Percentiles rank a stretch among this genome's conserved stretches.
phyloP scores from a whole-genome alignment of 140 eudicot species.

The Ambrosia hybrid region DNA sequence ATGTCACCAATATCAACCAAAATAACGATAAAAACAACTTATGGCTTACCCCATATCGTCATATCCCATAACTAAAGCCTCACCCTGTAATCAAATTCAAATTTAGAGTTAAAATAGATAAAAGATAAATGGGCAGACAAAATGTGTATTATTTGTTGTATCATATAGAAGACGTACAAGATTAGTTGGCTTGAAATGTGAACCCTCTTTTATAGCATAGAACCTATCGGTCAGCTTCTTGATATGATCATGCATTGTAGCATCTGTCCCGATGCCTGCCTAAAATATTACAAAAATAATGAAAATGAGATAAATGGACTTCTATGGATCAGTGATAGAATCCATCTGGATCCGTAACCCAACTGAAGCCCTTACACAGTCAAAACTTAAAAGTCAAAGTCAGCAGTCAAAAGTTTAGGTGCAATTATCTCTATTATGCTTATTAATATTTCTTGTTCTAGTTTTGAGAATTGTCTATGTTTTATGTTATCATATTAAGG shows the following conservation, averaged over 20 bases:
- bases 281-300: conserved; percentile 19
- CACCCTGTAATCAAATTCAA: conserved; percentile 70
- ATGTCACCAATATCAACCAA: conserved; percentile 2
- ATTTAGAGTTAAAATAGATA: conserved; percentile 10
- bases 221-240: conserved; percentile 92
- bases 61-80: conserved; percentile 98
- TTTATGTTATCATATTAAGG: no score
- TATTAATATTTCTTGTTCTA: no score
- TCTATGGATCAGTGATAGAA: no score
- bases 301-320: not conserved
- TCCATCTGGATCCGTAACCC: no score
- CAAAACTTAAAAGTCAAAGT: no score
- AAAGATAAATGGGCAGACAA: conserved; percentile 18
- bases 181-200: conserved; percentile 86
- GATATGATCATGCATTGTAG: conserved; percentile 99
- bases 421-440: no score
- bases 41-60: conserved; percentile 85
- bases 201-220: conserved; percentile 87
- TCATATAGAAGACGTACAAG: conserved; percentile 54
- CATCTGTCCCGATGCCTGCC: conserved; percentile 99
- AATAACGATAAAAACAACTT: conserved; percentile 13
- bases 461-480: no score
- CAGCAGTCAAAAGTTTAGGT: no score
- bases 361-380: no score
- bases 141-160: conserved; percentile 12